Conservation (phyloP, 2,329 filamentous ascomycete species). For the Alternaria tenuissima region DNA sequence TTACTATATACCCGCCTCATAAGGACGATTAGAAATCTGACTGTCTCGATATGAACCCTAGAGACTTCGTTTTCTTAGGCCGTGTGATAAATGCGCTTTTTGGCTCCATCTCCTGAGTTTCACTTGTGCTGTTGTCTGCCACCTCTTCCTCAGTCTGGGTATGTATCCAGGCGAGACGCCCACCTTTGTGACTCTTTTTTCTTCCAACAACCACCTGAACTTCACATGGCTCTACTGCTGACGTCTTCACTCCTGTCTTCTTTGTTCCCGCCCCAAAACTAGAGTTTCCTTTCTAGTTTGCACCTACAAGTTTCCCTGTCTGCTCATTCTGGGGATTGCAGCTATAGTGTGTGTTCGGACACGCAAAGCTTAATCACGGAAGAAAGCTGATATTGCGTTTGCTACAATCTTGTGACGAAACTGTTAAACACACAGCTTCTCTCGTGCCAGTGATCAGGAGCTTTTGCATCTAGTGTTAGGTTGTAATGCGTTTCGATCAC, state of each 20-base stretch:
- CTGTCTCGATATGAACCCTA: background rate
- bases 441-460: conserved; percentile 48
- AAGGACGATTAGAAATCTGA: background rate
- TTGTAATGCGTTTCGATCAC: conserved; percentile 40
- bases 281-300: conserved; percentile 55
- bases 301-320: conserved; percentile 43
- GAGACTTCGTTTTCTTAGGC: background rate
- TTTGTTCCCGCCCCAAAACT: conserved; percentile 13
- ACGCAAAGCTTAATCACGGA: conserved; percentile 55
- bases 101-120: background rate
- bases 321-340: conserved; percentile 50
- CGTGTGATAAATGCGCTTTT: background rate
- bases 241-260: background rate
- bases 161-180: background rate
- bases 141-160: background rate
- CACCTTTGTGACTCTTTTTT: background rate
- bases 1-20: background rate
- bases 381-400: conserved; percentile 49
- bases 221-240: conserved; percentile 2
- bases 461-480: conserved; percentile 44
- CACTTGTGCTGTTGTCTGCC: background rate
- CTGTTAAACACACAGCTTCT: conserved; percentile 30
- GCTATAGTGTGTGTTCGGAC: conserved; percentile 60
- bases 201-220: conserved; percentile 3
- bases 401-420: conserved; percentile 54